phyloP scores from a whole-genome alignment of 352 stramenopile genomes.

The Phytophthora parvispora region DNA sequence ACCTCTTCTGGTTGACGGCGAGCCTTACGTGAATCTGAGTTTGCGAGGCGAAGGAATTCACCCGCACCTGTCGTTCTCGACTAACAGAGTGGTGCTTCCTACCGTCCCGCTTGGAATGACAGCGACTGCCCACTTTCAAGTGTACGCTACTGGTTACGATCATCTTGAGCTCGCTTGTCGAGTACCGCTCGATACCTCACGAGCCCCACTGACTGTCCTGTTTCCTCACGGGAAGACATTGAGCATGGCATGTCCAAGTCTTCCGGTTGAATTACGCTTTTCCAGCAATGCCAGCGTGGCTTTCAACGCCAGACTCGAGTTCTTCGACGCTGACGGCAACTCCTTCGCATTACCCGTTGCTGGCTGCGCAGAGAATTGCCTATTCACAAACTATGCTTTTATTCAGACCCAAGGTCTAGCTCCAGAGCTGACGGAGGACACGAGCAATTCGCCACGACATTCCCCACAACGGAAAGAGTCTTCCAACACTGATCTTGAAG shows the following conservation, averaged over 20 bases:
- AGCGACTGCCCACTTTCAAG: slow-evolving; percentile 66
- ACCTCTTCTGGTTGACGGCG: slow-evolving; percentile 73
- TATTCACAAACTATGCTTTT: slow-evolving; percentile 94
- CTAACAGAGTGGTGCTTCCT: slow-evolving; percentile 87
- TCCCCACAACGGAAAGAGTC: slow-evolving; percentile 18
- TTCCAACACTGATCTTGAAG: background rate
- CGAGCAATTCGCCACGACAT: background rate
- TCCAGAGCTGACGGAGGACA: slow-evolving; percentile 12
- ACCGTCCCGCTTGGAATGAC: slow-evolving; percentile 91
- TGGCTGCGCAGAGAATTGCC: slow-evolving; percentile 93
- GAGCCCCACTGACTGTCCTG: slow-evolving; percentile 83
- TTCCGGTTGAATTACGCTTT: slow-evolving; percentile 92
- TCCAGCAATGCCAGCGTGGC: slow-evolving; percentile 86
- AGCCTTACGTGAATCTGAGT: slow-evolving; percentile 87
- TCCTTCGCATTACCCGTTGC: slow-evolving; percentile 87
- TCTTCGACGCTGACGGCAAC: slow-evolving; percentile 93
- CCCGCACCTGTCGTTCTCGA: slow-evolving; percentile 93
- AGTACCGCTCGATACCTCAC: slow-evolving; percentile 76
- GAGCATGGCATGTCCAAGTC: slow-evolving; percentile 78
- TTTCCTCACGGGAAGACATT: slow-evolving; percentile 94
- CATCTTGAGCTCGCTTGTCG: slow-evolving; percentile 91
- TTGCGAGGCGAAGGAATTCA: slow-evolving; percentile 90
- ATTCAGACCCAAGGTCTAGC: slow-evolving; percentile 54
- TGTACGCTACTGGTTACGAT: slow-evolving; percentile 94
- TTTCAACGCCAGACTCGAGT: slow-evolving; percentile 94